These are phyloP conservation scores for Geoglossum cookeanum DNA, from an alignment of 2,329 filamentous ascomycete genomes.

Conservation along the genomic window DNA sequence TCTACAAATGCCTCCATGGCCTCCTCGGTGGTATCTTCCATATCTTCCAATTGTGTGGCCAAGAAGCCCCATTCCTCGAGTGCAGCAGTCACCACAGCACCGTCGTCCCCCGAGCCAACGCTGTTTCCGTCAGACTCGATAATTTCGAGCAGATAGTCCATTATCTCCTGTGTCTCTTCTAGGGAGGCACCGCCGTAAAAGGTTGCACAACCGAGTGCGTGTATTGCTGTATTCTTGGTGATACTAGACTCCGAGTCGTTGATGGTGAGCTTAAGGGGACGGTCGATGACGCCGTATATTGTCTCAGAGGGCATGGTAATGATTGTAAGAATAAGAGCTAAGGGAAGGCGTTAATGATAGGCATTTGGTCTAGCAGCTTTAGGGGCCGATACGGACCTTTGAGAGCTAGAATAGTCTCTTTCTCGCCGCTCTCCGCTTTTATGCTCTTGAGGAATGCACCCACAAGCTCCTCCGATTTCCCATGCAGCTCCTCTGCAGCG, in stretches of 20 bases:
- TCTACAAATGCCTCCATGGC: slow-evolving; percentile 69
- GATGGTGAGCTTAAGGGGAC: slow-evolving; percentile 40
- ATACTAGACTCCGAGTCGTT: slow-evolving; percentile 45
- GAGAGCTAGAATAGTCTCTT: slow-evolving; percentile 50
- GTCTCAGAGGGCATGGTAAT: slow-evolving; percentile 46
- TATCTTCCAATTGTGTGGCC: slow-evolving; percentile 56
- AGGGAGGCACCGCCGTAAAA: slow-evolving; percentile 57
- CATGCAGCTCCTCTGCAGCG: slow-evolving; percentile 41
- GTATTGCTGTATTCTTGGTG: slow-evolving; percentile 53
- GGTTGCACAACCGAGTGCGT: slow-evolving; percentile 50
- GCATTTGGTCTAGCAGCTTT: neutral
- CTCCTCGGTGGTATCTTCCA: slow-evolving; percentile 48
- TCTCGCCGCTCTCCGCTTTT: slow-evolving; percentile 45
- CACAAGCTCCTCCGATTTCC: slow-evolving; percentile 40
- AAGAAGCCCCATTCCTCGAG: slow-evolving; percentile 65
- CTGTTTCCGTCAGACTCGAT: slow-evolving; percentile 59
- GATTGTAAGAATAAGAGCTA: slow-evolving; percentile 48
- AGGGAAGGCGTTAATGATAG: neutral
- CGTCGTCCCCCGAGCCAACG: slow-evolving; percentile 52
- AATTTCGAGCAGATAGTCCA: slow-evolving; percentile 60
- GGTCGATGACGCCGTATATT: slow-evolving; percentile 42
- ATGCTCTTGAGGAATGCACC: slow-evolving; percentile 50
- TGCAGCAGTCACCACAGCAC: slow-evolving; percentile 51
- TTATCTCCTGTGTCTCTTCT: slow-evolving; percentile 48
- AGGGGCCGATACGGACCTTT: slow-evolving; percentile 25